Conservation (phyloP, 1,284 basidiomycete genomes). For the Trichosporon faecale region DNA sequence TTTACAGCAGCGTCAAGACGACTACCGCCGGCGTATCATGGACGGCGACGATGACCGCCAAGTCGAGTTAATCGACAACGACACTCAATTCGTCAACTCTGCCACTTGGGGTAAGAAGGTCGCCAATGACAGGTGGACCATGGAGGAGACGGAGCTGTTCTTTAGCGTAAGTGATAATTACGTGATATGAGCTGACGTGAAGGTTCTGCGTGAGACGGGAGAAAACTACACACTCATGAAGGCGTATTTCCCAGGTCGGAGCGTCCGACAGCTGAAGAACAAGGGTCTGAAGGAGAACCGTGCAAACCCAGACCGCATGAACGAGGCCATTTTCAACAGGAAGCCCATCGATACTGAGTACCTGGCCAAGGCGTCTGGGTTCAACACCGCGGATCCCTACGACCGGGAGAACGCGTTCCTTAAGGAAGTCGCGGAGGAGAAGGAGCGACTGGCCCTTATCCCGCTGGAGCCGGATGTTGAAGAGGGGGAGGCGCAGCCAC, state of each 20-base stretch:
- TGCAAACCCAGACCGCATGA: conserved; percentile 38
- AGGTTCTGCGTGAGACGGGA: conserved; percentile 44
- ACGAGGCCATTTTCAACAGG: conserved; percentile 38
- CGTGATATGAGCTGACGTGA: conserved; percentile 12
- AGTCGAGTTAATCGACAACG: conserved; percentile 37
- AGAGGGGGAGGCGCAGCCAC: conserved; percentile 13
- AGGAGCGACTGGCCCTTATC: conserved; percentile 21
- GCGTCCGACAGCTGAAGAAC: conserved; percentile 36
- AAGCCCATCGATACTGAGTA: conserved; percentile 39
- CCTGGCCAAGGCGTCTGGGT: conserved; percentile 39
- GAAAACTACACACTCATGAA: conserved; percentile 47
- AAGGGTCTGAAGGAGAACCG: conserved; percentile 41
- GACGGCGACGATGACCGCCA: conserved; percentile 29
- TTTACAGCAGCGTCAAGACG: conserved; percentile 26
- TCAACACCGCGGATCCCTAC: conserved; percentile 29
- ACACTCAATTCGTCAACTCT: conserved; percentile 40
- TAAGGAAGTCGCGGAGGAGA: conserved; percentile 34
- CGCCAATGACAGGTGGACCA: conserved; percentile 33
- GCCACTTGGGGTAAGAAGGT: conserved; percentile 31
- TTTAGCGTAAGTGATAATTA: conserved; percentile 30
- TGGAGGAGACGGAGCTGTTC: conserved; percentile 39
- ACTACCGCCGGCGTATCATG: conserved; percentile 27
- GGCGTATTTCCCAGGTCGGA: conserved; percentile 44
- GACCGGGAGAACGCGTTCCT: conserved; percentile 35
- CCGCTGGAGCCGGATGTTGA: conserved; percentile 1